Evolutionary conservation across 805 yeast genomes (phyloP), one percentile per base, ranked within the genome.

Genomic region (Barnettozyma vustinii): DNA sequence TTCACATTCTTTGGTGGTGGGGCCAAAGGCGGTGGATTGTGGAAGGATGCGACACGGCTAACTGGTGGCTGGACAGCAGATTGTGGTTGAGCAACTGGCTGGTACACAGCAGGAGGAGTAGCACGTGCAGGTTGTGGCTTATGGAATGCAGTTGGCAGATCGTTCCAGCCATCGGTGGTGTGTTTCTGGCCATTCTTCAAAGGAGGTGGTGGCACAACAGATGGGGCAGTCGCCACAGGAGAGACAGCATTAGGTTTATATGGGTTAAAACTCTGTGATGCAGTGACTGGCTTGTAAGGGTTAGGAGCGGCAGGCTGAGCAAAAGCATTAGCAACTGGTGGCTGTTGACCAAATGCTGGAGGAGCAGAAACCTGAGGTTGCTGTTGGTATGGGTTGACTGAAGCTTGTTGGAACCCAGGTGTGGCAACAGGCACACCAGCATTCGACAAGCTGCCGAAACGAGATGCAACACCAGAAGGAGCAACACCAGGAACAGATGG

Each of bases 81-180:
- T n/a, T 62, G 39, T 8, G 52, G 46, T 16, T 66, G 61, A 16
- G 60, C 50, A 23, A 40, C 19, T 19, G 52, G 30, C 40, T 40
- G 39, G n/a, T 48, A 44, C 12, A 41, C 68, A 16, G 72, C 68
- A 7, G 77, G 68, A 16, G 78, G 74, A 27, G 75, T 69, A 36
- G 75, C 69, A 45, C 76, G 75, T 9, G 74, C 65, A 26, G 57
- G 55, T 39, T 52, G 55, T 6, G 46, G 36, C 23, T 58, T 60
- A 42, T 74, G 74, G 66, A 75, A 75, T 9, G 73, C 67, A 10
- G 77, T 73, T 44, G 89, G 88, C 52, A 83, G 67, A 59, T 82
- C 87, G 57, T 82, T 83, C 88, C 89, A 83, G 4, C 87, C 88
- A 36, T 82, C 87, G 36, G 77, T 77, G 40, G 79, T 79, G 47